Evolutionary conservation across 2,329 filamentous ascomycete genomes (phyloP).

Genomic region (Sarocladium brachiariae): DNA sequence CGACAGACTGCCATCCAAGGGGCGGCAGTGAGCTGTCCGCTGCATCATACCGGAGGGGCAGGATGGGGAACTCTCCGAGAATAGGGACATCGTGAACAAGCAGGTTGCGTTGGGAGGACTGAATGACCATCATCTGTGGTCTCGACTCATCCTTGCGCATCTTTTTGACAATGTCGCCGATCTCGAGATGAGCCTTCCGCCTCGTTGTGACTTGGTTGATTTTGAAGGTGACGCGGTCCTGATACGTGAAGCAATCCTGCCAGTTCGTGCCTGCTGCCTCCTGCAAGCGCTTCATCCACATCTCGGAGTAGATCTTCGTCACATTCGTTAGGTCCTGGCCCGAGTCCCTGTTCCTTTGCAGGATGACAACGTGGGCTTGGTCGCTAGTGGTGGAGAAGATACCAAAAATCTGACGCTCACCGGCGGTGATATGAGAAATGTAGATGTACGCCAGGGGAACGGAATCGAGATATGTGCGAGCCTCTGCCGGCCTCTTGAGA

Average conservation of each 20-base stretch:
- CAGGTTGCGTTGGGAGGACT: constrained; percentile 77
- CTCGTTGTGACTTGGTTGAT: constrained; percentile 82
- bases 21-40: constrained; percentile 83
- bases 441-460: constrained; percentile 78
- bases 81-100: constrained; percentile 80
- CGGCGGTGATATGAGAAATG: constrained; percentile 84
- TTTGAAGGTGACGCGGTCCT: constrained; percentile 79
- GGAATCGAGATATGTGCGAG: constrained; percentile 64
- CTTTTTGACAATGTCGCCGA: constrained; percentile 83
- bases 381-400: constrained; percentile 78
- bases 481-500: constrained; percentile 61
- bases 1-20: constrained; percentile 86
- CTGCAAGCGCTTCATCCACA: constrained; percentile 57
- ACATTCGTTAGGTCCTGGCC: constrained; percentile 82
- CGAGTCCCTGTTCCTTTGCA: constrained; percentile 73
- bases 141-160: constrained; percentile 77
- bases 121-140: constrained; percentile 79
- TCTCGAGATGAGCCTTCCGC: constrained; percentile 80
- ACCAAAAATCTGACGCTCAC: constrained; percentile 88
- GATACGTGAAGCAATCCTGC: constrained; percentile 80
- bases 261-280: constrained; percentile 64
- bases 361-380: constrained; percentile 80
- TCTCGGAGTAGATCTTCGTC: constrained; percentile 78
- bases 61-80: constrained; percentile 74
- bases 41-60: constrained; percentile 74